Base-by-base conservation (phyloP, 768 basidiomycete species). In the Tylopilus cervinicoccineus region DNA sequence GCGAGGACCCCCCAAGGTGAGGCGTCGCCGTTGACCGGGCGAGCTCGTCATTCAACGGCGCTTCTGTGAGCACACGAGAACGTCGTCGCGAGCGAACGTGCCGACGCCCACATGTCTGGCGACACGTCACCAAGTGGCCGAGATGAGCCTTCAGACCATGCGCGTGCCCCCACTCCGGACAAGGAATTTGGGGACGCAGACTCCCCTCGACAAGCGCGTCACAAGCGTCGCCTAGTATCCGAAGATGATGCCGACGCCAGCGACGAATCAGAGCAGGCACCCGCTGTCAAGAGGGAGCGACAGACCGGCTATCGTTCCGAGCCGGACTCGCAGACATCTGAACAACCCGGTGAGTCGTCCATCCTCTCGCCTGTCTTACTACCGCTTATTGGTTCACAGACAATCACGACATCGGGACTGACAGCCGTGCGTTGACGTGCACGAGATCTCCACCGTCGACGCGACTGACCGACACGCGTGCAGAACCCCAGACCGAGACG, bases 171-270 rank as follows among this genome's bases (percentile, higher is more conserved):
- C 37, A 28, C 39, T 5, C 28, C 40, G 2, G 48, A 50, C 23
- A 43, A 57, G 17, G 49, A 45, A 22, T 20, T 28, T 1, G 28
- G n/a, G 28, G 52, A 56, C 12, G 50, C 54, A 28, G 50, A 59
- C 2, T 28, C 36, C 11, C 43, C 38, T 38, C 47, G 29, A 13
- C 51, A 33, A 38, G 23, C 33, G 28, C 55, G 50, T 16, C 19
- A 13, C 11, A 50, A 37, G 16, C 54, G 34, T 22, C 59, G 47
- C 6, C 17, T 55, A 9, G 38, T 17, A n/a, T 50, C 51, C 16
- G 45, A 55, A 20, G 34, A 45, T n/a, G 58, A 58, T 8, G 41
- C 43, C 13, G 42, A 28, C 2, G 31, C 43, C 10, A 38, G 20
- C 4, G 31, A 47, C 26, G 42, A 38, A 20, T 49, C 51, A 2